Evolutionary conservation across 2,329 filamentous ascomycete species (phyloP), one percentile per base, ranked within the genome.

Genomic region (Paracamarosporium sp.): DNA sequence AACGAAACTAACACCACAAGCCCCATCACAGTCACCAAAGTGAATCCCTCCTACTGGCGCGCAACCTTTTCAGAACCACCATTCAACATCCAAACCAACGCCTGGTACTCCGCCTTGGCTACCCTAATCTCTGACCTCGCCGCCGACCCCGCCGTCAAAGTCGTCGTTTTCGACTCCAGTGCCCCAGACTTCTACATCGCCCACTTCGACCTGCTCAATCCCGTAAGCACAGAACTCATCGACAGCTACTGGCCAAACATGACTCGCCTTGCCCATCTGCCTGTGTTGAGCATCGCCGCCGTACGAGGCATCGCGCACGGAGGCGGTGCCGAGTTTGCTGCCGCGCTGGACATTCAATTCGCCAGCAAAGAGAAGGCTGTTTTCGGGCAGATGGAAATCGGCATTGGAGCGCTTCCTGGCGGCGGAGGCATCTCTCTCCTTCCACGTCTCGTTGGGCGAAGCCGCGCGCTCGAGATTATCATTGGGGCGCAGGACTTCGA

Each of bases 81-180:
- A 13, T 55, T 55, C 52, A 48, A 55, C 44, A 36, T 55, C 44
- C 43, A 55, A 28, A 31, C 46, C 33, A 48, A 46, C 31, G 52
- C 52, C 11, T 47, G 28, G 30, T 47, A 40, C 52, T n/a, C 28
- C 13, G 20, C 41, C 25, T 31, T 55, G 3, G 48, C 15, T 24
- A 28, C 27, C 15, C 30, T 48, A n/a, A 36, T 55, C 28, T 20
- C 27, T 9, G n/a, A 55, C 20, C 35, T 55, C 24, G 31, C 41
- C 13, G 7, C 20, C 33, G 31, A 40, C 9, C 52, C 30, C n/a
- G 41, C 11, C 27, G 53, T 55, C 31, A 55, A 55, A 35, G 53
- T 55, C 35, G 27, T 55, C 17, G 53, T 55, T 15, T 55, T 48
- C 31, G 53, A 55, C 33, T 48, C 53, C 35, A 43, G 15, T n/a